phyloP scores from a whole-genome alignment of 805 yeast species.

The Candida ipomoeae region DNA sequence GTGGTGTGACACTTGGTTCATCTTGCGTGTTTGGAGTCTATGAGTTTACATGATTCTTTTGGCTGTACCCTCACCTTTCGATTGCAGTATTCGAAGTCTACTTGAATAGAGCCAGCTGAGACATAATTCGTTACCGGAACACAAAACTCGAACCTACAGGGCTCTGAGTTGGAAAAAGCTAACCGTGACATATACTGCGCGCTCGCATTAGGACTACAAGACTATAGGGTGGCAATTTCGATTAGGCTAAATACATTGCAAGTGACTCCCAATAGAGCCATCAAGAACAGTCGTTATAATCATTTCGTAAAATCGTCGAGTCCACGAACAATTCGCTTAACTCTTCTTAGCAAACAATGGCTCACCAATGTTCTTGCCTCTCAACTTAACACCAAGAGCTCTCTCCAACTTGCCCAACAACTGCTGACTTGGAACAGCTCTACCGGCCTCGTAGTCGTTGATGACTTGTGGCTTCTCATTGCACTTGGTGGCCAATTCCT shows the following conservation, averaged over 20 bases:
- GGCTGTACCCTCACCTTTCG: neutral
- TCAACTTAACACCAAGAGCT: conserved; percentile 87
- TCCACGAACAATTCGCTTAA: conserved; percentile 13
- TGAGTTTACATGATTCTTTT: neutral
- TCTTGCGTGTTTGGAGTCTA: neutral
- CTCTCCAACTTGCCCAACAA: conserved; percentile 88
- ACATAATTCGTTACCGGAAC: neutral
- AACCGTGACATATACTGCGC: neutral
- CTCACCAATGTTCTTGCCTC: conserved; percentile 94
- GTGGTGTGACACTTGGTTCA: neutral
- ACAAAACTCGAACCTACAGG: neutral
- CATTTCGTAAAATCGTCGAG: conserved; percentile 1
- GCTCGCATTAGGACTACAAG: neutral
- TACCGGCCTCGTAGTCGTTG: conserved; percentile 95
- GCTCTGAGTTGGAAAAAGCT: neutral
- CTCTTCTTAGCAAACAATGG: conserved; percentile 66
- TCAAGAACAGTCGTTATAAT: neutral
- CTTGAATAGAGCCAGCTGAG: neutral
- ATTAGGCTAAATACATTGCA: conserved; percentile 1
- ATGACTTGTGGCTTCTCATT: conserved; percentile 95
- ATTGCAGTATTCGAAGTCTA: neutral
- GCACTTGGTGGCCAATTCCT: conserved; percentile 91
- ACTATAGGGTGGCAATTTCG: neutral
- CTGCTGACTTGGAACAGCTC: conserved; percentile 96
- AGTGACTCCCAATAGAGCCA: neutral